Conservation (phyloP, 148 eudicot genomes). For the Heliosperma pusillum region DNA sequence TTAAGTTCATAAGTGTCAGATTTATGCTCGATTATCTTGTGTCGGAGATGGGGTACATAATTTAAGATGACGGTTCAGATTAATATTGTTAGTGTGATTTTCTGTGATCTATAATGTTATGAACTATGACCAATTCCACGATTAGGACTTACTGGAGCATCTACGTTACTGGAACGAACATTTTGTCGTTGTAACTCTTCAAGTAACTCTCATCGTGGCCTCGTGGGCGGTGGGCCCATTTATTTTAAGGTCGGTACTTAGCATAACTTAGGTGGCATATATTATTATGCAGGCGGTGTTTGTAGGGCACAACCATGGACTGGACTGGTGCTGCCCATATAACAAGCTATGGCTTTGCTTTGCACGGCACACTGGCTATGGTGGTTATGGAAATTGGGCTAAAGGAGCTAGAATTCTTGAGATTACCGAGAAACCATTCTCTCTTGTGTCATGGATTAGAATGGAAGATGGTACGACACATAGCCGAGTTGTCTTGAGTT, state of each 20-base stretch:
- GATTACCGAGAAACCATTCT: conserved; percentile 58
- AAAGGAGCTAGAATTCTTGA: conserved; percentile 79
- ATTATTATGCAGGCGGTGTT: conserved; percentile 55
- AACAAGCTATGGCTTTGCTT: conserved; percentile 81
- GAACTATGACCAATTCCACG: not conserved
- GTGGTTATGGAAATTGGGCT: conserved; percentile 93
- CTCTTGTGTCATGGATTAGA: conserved; percentile 85
- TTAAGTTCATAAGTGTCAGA: no score
- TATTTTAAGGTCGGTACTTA: not conserved
- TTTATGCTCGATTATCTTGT: no score
- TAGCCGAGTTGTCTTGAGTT: conserved; percentile 57
- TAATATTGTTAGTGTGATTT: no score
- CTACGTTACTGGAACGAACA: no score
- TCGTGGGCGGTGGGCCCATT: no score
- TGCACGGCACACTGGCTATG: conserved; percentile 90
- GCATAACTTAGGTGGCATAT: not conserved
- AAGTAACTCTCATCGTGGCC: no score
- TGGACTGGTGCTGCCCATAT: conserved; percentile 97
- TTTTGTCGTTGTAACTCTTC: no score
- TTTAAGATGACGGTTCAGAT: no score
- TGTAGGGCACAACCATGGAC: conserved; percentile 96
- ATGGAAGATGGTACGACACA: conserved; percentile 82
- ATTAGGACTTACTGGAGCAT: not conserved
- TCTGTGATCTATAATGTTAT: not conserved
- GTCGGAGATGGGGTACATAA: no score